A percentile compares a stretch with the other conserved stretches of the same genome.
Evolutionary conservation across 345 rosid species (phyloP).

Genomic region (Eucalyptus globulus): DNA sequence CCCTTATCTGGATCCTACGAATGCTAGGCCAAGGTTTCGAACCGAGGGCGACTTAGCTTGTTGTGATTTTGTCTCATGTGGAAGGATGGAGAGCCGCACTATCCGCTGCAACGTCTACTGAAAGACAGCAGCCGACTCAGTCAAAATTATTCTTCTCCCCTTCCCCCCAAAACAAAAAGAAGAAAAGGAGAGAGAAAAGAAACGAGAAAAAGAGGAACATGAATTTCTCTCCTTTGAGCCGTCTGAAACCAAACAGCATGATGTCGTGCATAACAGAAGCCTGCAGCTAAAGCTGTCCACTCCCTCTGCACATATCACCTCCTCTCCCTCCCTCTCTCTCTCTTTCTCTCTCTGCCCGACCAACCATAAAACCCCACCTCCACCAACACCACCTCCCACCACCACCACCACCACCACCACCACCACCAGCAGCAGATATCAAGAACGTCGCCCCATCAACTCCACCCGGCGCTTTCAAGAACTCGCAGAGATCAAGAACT

Average conservation of each 20-base stretch:
- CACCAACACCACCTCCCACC: background rate
- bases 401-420: background rate
- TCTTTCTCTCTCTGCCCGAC: background rate
- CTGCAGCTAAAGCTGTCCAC: conserved; percentile 5
- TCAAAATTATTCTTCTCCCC: background rate
- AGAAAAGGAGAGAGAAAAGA: background rate
- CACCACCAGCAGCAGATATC: background rate
- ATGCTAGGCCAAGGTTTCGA: background rate
- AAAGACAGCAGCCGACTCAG: background rate
- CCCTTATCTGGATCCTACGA: background rate
- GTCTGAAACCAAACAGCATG: conserved; percentile 10
- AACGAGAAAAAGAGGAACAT: background rate
- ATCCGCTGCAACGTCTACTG: background rate
- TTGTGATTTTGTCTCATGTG: background rate
- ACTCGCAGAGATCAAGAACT: background rate
- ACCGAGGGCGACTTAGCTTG: background rate
- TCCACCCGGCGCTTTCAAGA: background rate
- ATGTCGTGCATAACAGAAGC: conserved; percentile 31
- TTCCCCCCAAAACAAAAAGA: background rate
- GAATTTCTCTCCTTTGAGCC: conserved; percentile 14
- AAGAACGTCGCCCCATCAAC: background rate
- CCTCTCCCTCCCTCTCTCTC: conserved; percentile 1
- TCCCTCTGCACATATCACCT: conserved; percentile 19
- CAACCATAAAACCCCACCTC: background rate
- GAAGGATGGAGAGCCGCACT: background rate